Evolutionary conservation across 352 stramenopile genomes (phyloP).

Genomic region (Globisporangium nagaii): DNA sequence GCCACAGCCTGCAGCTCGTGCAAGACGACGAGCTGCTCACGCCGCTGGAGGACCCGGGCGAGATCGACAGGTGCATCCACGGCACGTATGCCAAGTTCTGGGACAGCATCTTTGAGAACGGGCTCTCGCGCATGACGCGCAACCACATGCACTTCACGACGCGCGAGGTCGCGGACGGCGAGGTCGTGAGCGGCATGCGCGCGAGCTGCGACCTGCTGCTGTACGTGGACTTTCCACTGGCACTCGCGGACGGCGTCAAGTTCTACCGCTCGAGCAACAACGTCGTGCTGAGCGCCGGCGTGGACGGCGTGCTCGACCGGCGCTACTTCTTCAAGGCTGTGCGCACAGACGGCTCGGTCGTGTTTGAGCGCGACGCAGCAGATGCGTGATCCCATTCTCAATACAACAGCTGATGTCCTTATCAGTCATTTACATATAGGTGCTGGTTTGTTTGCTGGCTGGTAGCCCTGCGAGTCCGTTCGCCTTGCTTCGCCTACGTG

Average conservation of each 20-base stretch:
- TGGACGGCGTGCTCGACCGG: conserved; percentile 37
- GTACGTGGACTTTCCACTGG: conserved; percentile 57
- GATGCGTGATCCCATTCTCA: not conserved
- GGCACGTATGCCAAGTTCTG: conserved; percentile 72
- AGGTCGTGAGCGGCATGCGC: conserved; percentile 80
- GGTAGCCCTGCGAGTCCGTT: no score
- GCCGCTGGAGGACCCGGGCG: conserved; percentile 40
- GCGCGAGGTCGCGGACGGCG: conserved; percentile 28
- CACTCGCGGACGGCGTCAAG: conserved; percentile 62
- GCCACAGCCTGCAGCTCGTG: conserved; percentile 63
- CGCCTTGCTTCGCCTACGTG: no score
- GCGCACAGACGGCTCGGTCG: conserved; percentile 33
- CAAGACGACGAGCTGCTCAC: conserved; percentile 67
- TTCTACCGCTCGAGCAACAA: conserved; percentile 86
- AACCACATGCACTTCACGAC: conserved; percentile 87
- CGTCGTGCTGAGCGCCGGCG: conserved; percentile 65
- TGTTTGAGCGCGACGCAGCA: conserved; percentile 36
- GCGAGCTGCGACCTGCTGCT: conserved; percentile 65
- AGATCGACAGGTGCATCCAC: conserved; percentile 60
- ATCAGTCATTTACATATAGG: no score
- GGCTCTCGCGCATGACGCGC: conserved; percentile 70
- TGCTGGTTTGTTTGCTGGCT: no score
- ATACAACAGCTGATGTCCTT: not conserved
- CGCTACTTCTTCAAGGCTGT: conserved; percentile 66
- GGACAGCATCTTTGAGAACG: conserved; percentile 49